phyloP scores from a whole-genome alignment of 805 yeast species.

The Pichia sporocuriosa region DNA sequence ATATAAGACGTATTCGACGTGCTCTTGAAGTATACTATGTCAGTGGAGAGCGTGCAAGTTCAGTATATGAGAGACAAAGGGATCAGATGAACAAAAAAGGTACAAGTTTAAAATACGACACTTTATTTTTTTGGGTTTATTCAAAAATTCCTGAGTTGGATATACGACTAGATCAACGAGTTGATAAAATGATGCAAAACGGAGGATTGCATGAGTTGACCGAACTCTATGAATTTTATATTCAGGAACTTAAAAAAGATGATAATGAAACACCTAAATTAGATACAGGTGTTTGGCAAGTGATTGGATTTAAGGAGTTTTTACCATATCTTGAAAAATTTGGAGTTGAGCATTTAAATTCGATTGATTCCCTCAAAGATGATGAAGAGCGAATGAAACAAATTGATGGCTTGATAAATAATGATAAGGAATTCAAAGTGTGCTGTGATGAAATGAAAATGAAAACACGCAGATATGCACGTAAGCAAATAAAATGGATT shows the following conservation, averaged over 20 bases:
- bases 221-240: constrained; percentile 46
- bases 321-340: constrained; percentile 41
- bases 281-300: constrained; percentile 86
- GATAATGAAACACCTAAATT: constrained; percentile 35
- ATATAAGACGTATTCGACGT: constrained; percentile 66
- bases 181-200: constrained; percentile 68
- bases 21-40: constrained; percentile 73
- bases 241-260: constrained; percentile 19
- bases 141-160: constrained; percentile 54
- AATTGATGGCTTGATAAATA: constrained; percentile 7
- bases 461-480: constrained; percentile 81
- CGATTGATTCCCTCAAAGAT: background rate
- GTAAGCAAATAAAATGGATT: constrained; percentile 88
- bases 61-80: constrained; percentile 58
- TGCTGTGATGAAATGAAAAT: constrained; percentile 75
- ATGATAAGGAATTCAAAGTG: constrained; percentile 27
- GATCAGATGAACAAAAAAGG: constrained; percentile 32
- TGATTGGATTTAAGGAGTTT: constrained; percentile 88
- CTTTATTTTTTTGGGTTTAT: constrained; percentile 78
- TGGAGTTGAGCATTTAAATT: constrained; percentile 16
- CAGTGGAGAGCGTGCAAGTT: constrained; percentile 65
- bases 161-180: constrained; percentile 64
- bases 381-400: background rate
- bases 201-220: constrained; percentile 71
- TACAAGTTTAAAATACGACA: constrained; percentile 48